Percentiles rank a stretch among this genome's conserved stretches.
Evolutionary conservation across 306 rosid genomes (phyloP).

Genomic region (Vigna radiata): DNA sequence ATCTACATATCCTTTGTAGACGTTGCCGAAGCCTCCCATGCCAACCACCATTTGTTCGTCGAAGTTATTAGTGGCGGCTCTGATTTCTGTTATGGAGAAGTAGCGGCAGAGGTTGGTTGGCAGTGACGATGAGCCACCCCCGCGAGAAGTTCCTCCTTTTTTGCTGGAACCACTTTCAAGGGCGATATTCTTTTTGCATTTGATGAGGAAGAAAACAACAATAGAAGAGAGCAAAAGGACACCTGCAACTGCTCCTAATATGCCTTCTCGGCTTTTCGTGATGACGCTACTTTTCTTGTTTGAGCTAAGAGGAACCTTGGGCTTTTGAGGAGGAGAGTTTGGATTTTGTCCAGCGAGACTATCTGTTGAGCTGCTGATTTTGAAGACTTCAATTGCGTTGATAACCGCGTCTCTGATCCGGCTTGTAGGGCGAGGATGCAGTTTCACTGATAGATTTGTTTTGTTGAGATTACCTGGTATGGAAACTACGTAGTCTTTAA

Average conservation of each 20-base stretch:
- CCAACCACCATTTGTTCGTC: slow-evolving; percentile 17
- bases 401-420: neutral
- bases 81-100: slow-evolving; percentile 41
- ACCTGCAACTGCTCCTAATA: neutral
- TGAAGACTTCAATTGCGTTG: slow-evolving; percentile 1
- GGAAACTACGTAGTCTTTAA: neutral
- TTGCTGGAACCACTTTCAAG: neutral
- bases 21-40: slow-evolving; percentile 17
- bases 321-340: neutral
- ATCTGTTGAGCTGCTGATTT: neutral
- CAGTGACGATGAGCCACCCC: neutral
- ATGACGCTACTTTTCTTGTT: neutral
- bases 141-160: neutral
- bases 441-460: neutral
- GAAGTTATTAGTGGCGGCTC: slow-evolving; percentile 39
- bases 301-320: neutral
- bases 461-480: neutral
- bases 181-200: neutral
- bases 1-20: neutral
- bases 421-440: neutral
- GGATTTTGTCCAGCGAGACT: neutral
- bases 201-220: neutral
- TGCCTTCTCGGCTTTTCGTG: neutral
- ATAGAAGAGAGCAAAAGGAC: neutral
- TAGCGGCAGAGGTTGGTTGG: slow-evolving; percentile 36